These are phyloP conservation scores for Macadamia integrifolia DNA, from an alignment of 164 flowering plant species.

Conservation along the genomic window DNA sequence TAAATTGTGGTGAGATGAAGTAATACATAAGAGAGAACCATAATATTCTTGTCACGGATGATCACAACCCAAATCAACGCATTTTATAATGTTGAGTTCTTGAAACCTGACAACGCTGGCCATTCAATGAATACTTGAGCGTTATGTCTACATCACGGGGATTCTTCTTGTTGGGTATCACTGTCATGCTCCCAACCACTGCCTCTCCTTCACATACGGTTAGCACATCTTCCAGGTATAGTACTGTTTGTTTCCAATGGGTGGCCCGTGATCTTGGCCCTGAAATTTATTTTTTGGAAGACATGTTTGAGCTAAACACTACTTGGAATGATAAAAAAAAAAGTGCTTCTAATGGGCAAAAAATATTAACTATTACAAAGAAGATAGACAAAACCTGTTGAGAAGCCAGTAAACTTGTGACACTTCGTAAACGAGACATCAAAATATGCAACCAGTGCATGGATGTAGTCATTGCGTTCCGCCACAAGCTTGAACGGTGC, in stretches of 20 bases:
- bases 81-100: conserved; percentile 71
- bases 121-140: conserved; percentile 69
- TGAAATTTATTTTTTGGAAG: conserved; percentile 17
- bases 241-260: conserved; percentile 97
- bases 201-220: conserved; percentile 87
- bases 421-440: conserved; percentile 92
- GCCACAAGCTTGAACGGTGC: conserved; percentile 95
- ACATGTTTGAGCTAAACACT: not conserved
- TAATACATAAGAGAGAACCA: too few species aligned
- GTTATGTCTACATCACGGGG: conserved; percentile 88
- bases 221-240: conserved; percentile 89
- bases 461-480: conserved; percentile 83
- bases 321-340: not conserved
- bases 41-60: too few species aligned
- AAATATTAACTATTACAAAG: not conserved
- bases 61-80: conserved; percentile 39
- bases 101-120: conserved; percentile 50
- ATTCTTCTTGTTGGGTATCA: conserved; percentile 83
- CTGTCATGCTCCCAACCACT: conserved; percentile 72
- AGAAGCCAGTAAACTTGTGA: conserved; percentile 85
- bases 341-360: not conserved
- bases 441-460: conserved; percentile 96
- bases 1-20: too few species aligned
- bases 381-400: conserved; percentile 58
- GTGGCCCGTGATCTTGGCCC: conserved; percentile 89